phyloP scores from a whole-genome alignment of 2,329 filamentous ascomycete species.

The Leptographium wingfieldii region DNA sequence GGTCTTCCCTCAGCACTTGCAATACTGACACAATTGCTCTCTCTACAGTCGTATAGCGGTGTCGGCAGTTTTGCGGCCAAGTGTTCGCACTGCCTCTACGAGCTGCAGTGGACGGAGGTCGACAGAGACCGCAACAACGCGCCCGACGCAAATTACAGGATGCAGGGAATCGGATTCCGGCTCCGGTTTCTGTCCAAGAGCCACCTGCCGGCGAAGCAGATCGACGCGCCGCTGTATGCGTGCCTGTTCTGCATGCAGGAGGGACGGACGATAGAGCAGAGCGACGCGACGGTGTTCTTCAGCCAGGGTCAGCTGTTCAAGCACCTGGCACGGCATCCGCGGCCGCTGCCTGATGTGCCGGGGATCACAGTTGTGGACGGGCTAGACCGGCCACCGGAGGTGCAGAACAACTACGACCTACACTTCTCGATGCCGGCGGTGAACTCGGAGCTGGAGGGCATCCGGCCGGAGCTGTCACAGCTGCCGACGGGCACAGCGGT shows the following conservation, averaged over 20 bases:
- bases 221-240: constrained; percentile 40
- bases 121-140: constrained; percentile 37
- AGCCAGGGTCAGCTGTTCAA: constrained; percentile 37
- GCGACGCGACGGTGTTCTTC: constrained; percentile 45
- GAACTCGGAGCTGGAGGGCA: constrained; percentile 29
- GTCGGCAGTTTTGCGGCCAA: constrained; percentile 31
- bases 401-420: constrained; percentile 40
- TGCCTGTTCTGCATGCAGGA: constrained; percentile 41
- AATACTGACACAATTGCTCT: neutral
- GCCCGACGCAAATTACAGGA: constrained; percentile 33
- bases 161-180: constrained; percentile 35
- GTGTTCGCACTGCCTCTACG: constrained; percentile 40
- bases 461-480: constrained; percentile 24
- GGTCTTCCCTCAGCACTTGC: neutral
- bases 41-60: constrained; percentile 17
- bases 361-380: constrained; percentile 37
- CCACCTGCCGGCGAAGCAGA: constrained; percentile 34
- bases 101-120: constrained; percentile 39
- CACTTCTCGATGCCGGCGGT: constrained; percentile 30
- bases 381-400: constrained; percentile 24
- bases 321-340: constrained; percentile 40
- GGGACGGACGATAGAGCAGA: constrained; percentile 37
- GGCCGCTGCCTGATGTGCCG: constrained; percentile 35
- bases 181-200: constrained; percentile 44
- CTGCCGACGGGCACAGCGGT: constrained; percentile 33